These are phyloP conservation scores for Salix dunnii DNA, from an alignment of 345 rosid species.

Conservation along the genomic window DNA sequence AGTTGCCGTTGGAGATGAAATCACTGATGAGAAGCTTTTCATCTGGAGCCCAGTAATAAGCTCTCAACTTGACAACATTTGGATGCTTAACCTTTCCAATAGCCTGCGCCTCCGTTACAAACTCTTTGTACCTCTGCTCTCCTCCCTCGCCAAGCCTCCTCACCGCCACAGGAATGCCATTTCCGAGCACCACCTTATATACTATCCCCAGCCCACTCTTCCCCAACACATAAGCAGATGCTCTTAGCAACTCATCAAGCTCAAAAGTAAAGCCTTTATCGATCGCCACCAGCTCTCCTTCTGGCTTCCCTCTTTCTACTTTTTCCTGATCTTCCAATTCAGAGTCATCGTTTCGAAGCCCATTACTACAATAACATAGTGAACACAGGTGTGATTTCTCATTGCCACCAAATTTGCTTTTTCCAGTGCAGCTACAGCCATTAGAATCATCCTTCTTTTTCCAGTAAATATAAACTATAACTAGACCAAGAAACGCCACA, in stretches of 20 bases:
- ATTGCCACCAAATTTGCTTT: constrained; percentile 48
- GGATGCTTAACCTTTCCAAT: constrained; percentile 94
- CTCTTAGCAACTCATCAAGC: constrained; percentile 88
- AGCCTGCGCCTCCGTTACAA: constrained; percentile 79
- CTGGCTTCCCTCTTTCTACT: constrained; percentile 39
- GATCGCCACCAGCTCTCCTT: constrained; percentile 84
- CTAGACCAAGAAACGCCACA: constrained; percentile 71
- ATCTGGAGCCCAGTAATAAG: constrained; percentile 98
- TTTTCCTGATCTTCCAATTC: constrained; percentile 61
- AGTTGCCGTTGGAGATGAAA: constrained; percentile 82
- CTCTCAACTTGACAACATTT: constrained; percentile 80
- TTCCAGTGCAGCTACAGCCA: constrained; percentile 80
- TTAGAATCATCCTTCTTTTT: constrained; percentile 68
- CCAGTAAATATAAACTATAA: constrained; percentile 81
- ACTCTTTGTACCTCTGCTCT: constrained; percentile 88
- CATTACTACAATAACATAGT: constrained; percentile 27
- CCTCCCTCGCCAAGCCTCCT: constrained; percentile 94
- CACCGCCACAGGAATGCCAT: constrained; percentile 92
- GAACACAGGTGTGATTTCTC: constrained; percentile 35
- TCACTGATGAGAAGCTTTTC: constrained; percentile 94
- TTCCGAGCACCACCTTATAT: constrained; percentile 93
- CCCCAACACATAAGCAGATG: constrained; percentile 93
- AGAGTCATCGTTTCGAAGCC: constrained; percentile 47
- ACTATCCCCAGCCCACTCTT: constrained; percentile 97
- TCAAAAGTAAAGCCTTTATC: constrained; percentile 90